phyloP scores from a whole-genome alignment of 2,329 filamentous ascomycete genomes.

The Alternaria longipes region DNA sequence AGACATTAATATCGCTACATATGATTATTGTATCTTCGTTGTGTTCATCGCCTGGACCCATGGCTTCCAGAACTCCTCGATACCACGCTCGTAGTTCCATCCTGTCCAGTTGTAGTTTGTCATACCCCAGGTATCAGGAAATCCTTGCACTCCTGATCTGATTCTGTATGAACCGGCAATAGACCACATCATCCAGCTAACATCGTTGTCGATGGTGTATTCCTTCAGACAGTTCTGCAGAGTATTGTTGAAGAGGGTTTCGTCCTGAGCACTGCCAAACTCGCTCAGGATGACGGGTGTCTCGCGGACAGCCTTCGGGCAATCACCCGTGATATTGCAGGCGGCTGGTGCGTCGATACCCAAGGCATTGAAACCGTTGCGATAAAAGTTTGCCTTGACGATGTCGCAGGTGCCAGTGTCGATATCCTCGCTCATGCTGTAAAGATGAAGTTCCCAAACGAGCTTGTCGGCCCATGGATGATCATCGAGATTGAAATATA shows the following conservation, averaged over 20 bases:
- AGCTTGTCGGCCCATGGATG: constrained; percentile 64
- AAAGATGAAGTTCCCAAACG: constrained; percentile 69
- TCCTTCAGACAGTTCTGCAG: constrained; percentile 58
- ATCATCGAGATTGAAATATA: constrained; percentile 57
- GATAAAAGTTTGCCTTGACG: constrained; percentile 61
- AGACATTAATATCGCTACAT: background rate
- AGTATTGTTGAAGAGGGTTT: constrained; percentile 55
- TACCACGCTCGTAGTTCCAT: constrained; percentile 57
- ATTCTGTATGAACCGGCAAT: constrained; percentile 61
- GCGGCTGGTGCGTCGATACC: constrained; percentile 48
- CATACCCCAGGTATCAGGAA: constrained; percentile 61
- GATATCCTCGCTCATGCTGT: constrained; percentile 54
- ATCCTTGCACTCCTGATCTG: constrained; percentile 56
- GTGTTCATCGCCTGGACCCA: constrained; percentile 57
- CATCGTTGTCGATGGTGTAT: constrained; percentile 56
- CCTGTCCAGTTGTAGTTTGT: constrained; percentile 59
- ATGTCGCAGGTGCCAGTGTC: constrained; percentile 59
- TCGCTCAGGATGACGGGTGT: constrained; percentile 52
- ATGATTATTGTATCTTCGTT: constrained; percentile 21
- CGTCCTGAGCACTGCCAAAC: constrained; percentile 51
- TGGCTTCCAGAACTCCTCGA: constrained; percentile 62
- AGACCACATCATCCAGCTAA: constrained; percentile 63
- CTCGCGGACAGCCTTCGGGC: constrained; percentile 44
- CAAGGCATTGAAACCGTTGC: constrained; percentile 60
- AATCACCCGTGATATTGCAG: constrained; percentile 49